phyloP scores from a whole-genome alignment of 306 rosid species.

The Cucumis cinereus region DNA sequence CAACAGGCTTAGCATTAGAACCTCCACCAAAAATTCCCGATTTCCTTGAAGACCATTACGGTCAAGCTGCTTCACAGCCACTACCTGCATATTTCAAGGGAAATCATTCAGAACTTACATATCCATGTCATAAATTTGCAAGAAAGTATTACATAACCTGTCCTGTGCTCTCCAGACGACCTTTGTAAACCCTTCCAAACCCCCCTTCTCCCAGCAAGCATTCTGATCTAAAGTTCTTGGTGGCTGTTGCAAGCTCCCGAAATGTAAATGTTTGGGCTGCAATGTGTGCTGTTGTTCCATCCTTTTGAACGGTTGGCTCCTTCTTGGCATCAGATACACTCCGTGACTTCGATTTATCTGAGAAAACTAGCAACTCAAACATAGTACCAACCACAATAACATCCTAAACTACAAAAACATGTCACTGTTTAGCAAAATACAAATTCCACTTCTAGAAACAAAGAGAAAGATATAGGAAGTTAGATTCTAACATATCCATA shows the following conservation, averaged over 20 bases:
- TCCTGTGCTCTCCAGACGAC: conserved; percentile 83
- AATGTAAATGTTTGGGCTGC: conserved; percentile 98
- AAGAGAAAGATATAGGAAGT: background rate
- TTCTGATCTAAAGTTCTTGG: conserved; percentile 80
- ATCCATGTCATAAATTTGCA: background rate
- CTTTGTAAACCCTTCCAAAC: conserved; percentile 91
- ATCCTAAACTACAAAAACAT: background rate
- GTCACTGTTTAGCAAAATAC: background rate
- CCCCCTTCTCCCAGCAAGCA: conserved; percentile 92
- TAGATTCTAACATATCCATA: background rate
- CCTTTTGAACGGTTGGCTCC: conserved; percentile 63
- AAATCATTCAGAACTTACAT: conserved; percentile 1
- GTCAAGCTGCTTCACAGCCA: conserved; percentile 85
- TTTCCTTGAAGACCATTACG: conserved; percentile 69
- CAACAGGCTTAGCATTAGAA: conserved; percentile 98
- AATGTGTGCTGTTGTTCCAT: conserved; percentile 74
- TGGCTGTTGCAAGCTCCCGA: conserved; percentile 94
- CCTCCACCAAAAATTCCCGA: conserved; percentile 91
- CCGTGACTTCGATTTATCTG: conserved; percentile 70
- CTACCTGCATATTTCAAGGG: conserved; percentile 31
- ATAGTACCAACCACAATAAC: background rate
- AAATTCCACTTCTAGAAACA: background rate
- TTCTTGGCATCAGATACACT: conserved; percentile 59
- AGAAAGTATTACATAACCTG: conserved; percentile 32
- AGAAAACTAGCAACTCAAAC: background rate